A percentile compares a stretch with the other conserved stretches of the same genome.
Conservation (phyloP, 441 rosid genomes). For the Eugenia klotzschiana region DNA sequence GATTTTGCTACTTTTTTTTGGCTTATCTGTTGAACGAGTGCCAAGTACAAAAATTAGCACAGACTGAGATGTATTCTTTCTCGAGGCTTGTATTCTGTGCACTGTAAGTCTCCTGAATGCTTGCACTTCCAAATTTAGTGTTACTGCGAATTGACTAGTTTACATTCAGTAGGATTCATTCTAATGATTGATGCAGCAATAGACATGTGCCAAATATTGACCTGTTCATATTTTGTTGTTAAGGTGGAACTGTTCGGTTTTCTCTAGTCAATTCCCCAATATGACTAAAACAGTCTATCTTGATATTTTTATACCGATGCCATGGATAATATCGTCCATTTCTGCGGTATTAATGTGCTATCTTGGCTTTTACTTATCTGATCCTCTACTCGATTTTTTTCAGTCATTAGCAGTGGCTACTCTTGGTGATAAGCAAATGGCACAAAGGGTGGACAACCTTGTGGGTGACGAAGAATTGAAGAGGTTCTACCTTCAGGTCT, state of each 20-base stretch:
- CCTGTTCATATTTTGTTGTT: not conserved
- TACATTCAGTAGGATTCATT: not conserved
- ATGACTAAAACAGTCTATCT: not conserved
- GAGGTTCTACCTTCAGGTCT: slow-evolving; percentile 98
- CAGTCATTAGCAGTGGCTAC: slow-evolving; percentile 95
- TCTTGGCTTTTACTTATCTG: not conserved
- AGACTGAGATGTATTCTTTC: not conserved
- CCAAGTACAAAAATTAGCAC: not conserved
- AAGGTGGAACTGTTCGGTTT: not conserved
- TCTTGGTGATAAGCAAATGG: slow-evolving; percentile 96
- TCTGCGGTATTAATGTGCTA: not conserved
- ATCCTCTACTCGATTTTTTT: slow-evolving; percentile 10
- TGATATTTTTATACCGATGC: not conserved
- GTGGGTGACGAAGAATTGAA: slow-evolving; percentile 76
- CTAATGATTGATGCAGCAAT: not conserved
- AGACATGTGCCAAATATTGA: not conserved
- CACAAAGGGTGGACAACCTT: slow-evolving; percentile 86
- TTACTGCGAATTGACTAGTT: not conserved
- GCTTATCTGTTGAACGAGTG: not conserved
- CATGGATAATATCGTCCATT: not conserved
- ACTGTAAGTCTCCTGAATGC: not conserved
- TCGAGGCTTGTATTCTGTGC: not conserved
- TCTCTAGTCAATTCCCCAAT: not conserved
- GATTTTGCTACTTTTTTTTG: not conserved
- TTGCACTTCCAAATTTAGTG: not conserved